Base-by-base conservation (phyloP, 2,329 filamentous ascomycete species). In the Fusarium sp. region DNA sequence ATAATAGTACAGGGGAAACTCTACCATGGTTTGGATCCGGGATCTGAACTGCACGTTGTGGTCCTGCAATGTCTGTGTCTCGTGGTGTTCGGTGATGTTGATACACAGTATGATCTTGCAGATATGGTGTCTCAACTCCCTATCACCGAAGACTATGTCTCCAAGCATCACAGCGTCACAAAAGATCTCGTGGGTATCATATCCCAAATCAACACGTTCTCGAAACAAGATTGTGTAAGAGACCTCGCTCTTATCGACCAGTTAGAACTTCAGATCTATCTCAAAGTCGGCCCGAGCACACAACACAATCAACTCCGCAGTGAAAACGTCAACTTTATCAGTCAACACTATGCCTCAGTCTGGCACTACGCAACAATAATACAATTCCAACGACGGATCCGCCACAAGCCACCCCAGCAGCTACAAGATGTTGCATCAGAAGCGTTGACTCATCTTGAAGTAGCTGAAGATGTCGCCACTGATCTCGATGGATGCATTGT, bases 201-300 rank as follows among this genome's bases (percentile, higher is more conserved):
- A 5, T 33, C 46, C 23, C 10, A 7, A n/a, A 49, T 49, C 21
- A 49, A 49, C 11, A 23, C 2, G 4, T 7, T 33, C 5, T 33
- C 21, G 5, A 23, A 33, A 14, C 15, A 33, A 5, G 15, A 33
- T 14, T 0, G 1, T 4, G 1, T 3, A 1, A 12, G 1, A 19
- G 29, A 33, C 2, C 7, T 19, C 7, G 15, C 10, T 49, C 15
- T 23, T 4, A 1, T 23, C 10, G 46, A 49, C 5, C 29, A 33
- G 10, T 15, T 33, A 23, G 21, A 49, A 3, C 46, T 49, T 12
- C 29, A 33, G 21, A 14, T 33, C 21, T 33, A 49, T 23, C 15
- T 23, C 0, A 4, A 23, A 33, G 21, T 33, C 15, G 2, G 1
- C 0, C 10, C 21, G 11, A 33, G 1, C 0, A 23, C 15, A 0